Evolutionary conservation across 345 rosid species (phyloP).

Genomic region (Citropsis articulata): DNA sequence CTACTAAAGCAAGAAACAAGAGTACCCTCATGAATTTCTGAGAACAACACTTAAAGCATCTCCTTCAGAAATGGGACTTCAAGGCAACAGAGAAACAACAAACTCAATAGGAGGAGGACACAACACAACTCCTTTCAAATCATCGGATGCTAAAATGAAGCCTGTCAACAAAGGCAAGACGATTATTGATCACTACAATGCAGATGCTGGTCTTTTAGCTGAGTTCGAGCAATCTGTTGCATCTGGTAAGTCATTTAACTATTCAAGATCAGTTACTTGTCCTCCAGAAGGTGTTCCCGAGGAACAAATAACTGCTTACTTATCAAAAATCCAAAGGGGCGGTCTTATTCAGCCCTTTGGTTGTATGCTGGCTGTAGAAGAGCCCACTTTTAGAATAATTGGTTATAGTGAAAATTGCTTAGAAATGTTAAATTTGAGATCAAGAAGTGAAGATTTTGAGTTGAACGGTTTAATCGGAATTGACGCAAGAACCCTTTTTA

Average conservation of each 20-base stretch:
- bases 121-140: slow-evolving; percentile 21
- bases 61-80: slow-evolving; percentile 8
- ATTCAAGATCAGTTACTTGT: slow-evolving; percentile 52
- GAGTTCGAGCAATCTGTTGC: slow-evolving; percentile 59
- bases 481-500: slow-evolving; percentile 66
- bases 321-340: slow-evolving; percentile 76
- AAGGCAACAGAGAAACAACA: slow-evolving; percentile 16
- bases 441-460: slow-evolving; percentile 11
- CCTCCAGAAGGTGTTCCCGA: slow-evolving; percentile 53
- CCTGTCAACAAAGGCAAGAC: slow-evolving; percentile 32
- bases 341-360: slow-evolving; percentile 81
- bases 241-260: slow-evolving; percentile 73
- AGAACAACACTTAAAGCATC: background rate
- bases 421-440: slow-evolving; percentile 44
- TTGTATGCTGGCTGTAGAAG: slow-evolving; percentile 68
- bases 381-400: slow-evolving; percentile 54
- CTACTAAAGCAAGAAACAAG: background rate
- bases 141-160: slow-evolving; percentile 52
- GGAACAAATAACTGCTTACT: slow-evolving; percentile 60
- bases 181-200: slow-evolving; percentile 63
- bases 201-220: slow-evolving; percentile 72
- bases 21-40: slow-evolving; percentile 11
- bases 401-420: slow-evolving; percentile 65
- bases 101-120: background rate
- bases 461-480: slow-evolving; percentile 54